Conservation (phyloP, 2,329 filamentous ascomycete genomes). For the Pseudogymnoascus verrucosus region DNA sequence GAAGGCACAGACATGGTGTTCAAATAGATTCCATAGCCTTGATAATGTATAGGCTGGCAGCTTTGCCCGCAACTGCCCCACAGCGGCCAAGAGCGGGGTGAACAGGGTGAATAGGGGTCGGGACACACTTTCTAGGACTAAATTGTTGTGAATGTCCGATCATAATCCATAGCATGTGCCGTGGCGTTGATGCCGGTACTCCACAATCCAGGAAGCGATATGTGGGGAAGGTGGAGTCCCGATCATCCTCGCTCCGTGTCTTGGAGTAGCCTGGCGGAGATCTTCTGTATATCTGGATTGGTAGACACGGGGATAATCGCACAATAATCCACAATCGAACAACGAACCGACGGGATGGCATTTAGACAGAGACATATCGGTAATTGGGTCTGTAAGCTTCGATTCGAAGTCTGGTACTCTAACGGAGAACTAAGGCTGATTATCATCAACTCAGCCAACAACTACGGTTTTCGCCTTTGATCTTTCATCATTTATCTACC, state of each 20-base stretch:
- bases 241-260: not conserved
- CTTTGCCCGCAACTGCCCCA: not conserved
- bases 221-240: conserved; percentile 2
- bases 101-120: conserved; percentile 1
- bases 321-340: not conserved
- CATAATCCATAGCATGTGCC: conserved; percentile 2
- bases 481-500: not conserved
- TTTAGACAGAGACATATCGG: not conserved
- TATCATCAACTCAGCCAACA: not conserved
- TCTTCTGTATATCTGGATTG: not conserved
- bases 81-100: conserved; percentile 3
- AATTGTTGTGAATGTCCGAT: conserved; percentile 3
- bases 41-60: conserved; percentile 1
- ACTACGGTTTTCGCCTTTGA: not conserved
- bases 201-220: not conserved
- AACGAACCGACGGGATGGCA: not conserved
- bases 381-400: not conserved
- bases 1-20: conserved; percentile 1
- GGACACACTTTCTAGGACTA: not conserved
- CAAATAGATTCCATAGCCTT: conserved; percentile 3
- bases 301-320: not conserved
- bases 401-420: not conserved
- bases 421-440: not conserved
- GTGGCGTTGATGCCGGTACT: not conserved
- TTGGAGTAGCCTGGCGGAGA: not conserved